Evolutionary conservation across 805 yeast genomes (phyloP).

Genomic region (Barnettozyma siamensis): DNA sequence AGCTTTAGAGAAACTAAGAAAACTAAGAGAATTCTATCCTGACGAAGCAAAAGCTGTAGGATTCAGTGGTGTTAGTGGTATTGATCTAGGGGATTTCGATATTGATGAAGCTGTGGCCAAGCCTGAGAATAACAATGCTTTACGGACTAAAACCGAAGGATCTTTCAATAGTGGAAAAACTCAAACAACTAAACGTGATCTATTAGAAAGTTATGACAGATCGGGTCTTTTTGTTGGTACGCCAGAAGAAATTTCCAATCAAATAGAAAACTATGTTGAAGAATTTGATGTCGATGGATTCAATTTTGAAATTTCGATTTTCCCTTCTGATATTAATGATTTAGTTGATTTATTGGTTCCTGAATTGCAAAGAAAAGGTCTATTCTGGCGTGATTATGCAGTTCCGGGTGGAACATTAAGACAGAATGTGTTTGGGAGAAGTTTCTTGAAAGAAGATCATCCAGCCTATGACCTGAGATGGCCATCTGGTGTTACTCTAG

Average conservation of each 20-base stretch:
- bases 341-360: slow-evolving; percentile 33
- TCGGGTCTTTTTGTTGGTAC: slow-evolving; percentile 31
- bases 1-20: slow-evolving; percentile 24
- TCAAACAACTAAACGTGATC: slow-evolving; percentile 17
- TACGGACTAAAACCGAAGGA: slow-evolving; percentile 26
- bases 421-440: slow-evolving; percentile 8
- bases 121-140: slow-evolving; percentile 30
- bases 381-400: slow-evolving; percentile 34
- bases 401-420: slow-evolving; percentile 20
- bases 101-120: slow-evolving; percentile 12
- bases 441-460: slow-evolving; percentile 7
- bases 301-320: slow-evolving; percentile 33
- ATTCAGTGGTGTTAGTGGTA: slow-evolving; percentile 4
- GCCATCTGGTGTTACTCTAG: slow-evolving; percentile 16
- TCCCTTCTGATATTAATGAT: slow-evolving; percentile 33
- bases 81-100: slow-evolving; percentile 14
- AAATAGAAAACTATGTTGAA: slow-evolving; percentile 34
- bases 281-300: slow-evolving; percentile 39
- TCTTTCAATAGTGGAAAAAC: slow-evolving; percentile 21
- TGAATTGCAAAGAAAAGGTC: slow-evolving; percentile 29
- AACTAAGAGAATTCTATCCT: not conserved
- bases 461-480: slow-evolving; percentile 11
- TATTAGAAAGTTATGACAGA: slow-evolving; percentile 23
- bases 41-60: slow-evolving; percentile 1
- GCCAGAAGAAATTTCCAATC: slow-evolving; percentile 33